phyloP scores from a whole-genome alignment of 2,329 filamentous ascomycete genomes.

The Fusarium cyanostomum region DNA sequence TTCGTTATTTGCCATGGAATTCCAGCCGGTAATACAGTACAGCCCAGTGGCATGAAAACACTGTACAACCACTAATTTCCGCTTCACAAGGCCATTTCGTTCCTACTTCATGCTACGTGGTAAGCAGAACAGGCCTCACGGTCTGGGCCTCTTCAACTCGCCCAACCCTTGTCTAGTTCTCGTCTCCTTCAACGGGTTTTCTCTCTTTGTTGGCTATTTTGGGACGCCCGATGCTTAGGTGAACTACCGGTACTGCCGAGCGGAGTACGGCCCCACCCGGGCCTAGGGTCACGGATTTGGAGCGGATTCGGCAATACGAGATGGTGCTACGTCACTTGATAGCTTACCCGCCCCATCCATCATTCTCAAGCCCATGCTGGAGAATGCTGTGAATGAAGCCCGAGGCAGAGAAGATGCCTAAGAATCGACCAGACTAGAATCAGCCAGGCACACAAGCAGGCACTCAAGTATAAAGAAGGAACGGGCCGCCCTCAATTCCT shows the following conservation, averaged over 20 bases:
- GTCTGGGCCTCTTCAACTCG: not conserved
- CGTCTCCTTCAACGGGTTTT: not conserved
- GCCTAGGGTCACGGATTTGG: conserved; percentile 9
- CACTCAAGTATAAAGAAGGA: conserved; percentile 29
- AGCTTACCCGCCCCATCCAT: conserved; percentile 4
- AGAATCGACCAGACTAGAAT: conserved; percentile 1
- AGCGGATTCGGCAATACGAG: conserved; percentile 38
- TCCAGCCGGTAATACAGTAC: conserved; percentile 1
- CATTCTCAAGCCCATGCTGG: conserved; percentile 22
- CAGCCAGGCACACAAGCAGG: not conserved
- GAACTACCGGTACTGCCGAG: not conserved
- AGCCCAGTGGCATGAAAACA: not conserved
- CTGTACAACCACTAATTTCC: not conserved
- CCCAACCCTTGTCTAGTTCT: not conserved
- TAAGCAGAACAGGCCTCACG: not conserved
- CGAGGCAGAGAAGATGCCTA: not conserved
- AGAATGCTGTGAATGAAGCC: conserved; percentile 34
- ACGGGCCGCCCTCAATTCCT: conserved; percentile 6
- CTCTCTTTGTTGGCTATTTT: not conserved
- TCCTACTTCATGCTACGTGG: not conserved
- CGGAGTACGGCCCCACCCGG: conserved; percentile 1
- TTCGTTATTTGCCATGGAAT: not conserved
- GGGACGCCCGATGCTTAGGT: not conserved
- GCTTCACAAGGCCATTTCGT: not conserved
- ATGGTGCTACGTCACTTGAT: conserved; percentile 42